Evolutionary conservation across 805 yeast species (phyloP).

Genomic region (Nakazawaea ernobii): DNA sequence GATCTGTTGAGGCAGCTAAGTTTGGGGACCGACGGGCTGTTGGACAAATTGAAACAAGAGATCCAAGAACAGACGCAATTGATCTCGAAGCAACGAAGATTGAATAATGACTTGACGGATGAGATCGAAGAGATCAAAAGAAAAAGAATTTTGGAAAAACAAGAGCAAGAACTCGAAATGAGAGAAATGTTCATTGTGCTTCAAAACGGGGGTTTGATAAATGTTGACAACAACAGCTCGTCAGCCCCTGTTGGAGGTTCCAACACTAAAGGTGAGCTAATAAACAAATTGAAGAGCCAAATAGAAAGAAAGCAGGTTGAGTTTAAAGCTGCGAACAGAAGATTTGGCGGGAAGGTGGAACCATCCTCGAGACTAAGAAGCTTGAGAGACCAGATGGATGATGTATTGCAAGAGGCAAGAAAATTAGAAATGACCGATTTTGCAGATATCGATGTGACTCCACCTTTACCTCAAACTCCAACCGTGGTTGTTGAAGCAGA

Average conservation of each 20-base stretch:
- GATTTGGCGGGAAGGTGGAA: slow-evolving; percentile 49
- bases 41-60: slow-evolving; percentile 55
- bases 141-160: slow-evolving; percentile 57
- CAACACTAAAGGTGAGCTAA: slow-evolving; percentile 23
- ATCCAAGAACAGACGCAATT: slow-evolving; percentile 58
- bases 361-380: slow-evolving; percentile 73
- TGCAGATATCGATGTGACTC: slow-evolving; percentile 35
- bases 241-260: slow-evolving; percentile 13
- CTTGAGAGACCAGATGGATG: slow-evolving; percentile 79
- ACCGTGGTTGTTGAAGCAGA: background rate
- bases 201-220: slow-evolving; percentile 31
- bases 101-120: slow-evolving; percentile 51
- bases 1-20: slow-evolving; percentile 21
- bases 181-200: slow-evolving; percentile 63
- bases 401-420: slow-evolving; percentile 76
- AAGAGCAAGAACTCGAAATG: slow-evolving; percentile 71
- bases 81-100: slow-evolving; percentile 51
- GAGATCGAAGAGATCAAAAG: slow-evolving; percentile 62
- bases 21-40: slow-evolving; percentile 72
- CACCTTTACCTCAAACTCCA: background rate
- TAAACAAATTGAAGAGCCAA: slow-evolving; percentile 36
- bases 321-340: slow-evolving; percentile 14
- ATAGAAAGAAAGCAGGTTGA: slow-evolving; percentile 43
- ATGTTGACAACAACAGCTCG: slow-evolving; percentile 26
- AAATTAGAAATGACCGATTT: slow-evolving; percentile 84